phyloP scores from a whole-genome alignment of 1,139 yeast genomes.

The Arxiozyma slooffiae region DNA sequence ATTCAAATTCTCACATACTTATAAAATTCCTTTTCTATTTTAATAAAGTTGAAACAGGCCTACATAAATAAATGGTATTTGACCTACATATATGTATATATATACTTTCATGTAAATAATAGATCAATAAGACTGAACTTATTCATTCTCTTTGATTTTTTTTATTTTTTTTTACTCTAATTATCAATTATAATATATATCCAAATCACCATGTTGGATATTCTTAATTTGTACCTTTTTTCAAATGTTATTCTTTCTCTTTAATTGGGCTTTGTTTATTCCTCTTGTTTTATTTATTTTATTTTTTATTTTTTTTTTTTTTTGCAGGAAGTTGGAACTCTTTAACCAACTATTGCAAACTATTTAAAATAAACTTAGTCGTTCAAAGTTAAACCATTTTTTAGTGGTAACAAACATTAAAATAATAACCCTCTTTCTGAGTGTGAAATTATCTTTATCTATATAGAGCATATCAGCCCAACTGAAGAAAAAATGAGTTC shows the following conservation, averaged over 20 bases:
- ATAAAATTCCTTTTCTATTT: neutral
- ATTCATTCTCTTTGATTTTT: neutral
- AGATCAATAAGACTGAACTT: neutral
- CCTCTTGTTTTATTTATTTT: too few species aligned
- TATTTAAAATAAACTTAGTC: too few species aligned
- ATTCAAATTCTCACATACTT: neutral
- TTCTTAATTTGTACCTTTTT: neutral
- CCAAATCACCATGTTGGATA: too few species aligned
- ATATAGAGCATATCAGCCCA: neutral
- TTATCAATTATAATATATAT: too few species aligned
- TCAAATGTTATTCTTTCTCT: neutral
- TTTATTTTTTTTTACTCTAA: too few species aligned
- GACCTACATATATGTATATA: neutral
- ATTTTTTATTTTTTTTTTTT: too few species aligned
- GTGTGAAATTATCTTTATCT: neutral
- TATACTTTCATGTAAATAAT: neutral
- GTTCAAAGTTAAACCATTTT: too few species aligned
- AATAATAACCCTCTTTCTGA: too few species aligned
- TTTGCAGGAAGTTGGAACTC: too few species aligned
- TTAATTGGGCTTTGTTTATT: neutral
- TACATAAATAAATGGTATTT: neutral
- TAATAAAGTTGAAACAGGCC: too few species aligned
- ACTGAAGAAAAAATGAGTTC: constrained; percentile 13
- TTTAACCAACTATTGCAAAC: too few species aligned
- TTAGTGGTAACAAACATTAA: too few species aligned